These are phyloP conservation scores for Cydonia oblonga DNA, from an alignment of 331 rosid species.

Conservation along the genomic window DNA sequence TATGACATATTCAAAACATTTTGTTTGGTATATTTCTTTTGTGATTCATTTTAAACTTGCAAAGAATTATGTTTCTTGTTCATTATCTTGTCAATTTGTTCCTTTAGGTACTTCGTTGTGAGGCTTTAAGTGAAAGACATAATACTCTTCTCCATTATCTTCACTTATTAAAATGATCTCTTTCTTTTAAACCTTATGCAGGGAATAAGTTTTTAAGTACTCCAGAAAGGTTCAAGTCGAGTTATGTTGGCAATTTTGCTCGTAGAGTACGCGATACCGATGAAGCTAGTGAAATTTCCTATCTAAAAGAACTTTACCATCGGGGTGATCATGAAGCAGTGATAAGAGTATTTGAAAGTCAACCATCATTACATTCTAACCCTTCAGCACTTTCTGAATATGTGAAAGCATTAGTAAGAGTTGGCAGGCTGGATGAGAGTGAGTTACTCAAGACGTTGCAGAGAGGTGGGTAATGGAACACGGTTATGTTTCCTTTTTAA, in stretches of 20 bases:
- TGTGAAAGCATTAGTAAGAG: constrained; percentile 69
- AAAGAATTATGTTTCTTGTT: neutral
- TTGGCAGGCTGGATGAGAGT: constrained; percentile 73
- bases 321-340: constrained; percentile 70
- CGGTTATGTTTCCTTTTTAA: neutral
- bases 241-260: constrained; percentile 60
- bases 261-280: constrained; percentile 52
- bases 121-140: neutral
- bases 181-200: constrained; percentile 18
- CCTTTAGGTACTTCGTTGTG: neutral
- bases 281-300: constrained; percentile 61
- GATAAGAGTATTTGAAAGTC: constrained; percentile 70
- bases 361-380: constrained; percentile 58
- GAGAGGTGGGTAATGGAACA: constrained; percentile 47
- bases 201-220: constrained; percentile 31
- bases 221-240: constrained; percentile 53
- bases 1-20: constrained; percentile 10
- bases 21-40: too few relatives aligned
- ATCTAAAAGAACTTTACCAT: constrained; percentile 62
- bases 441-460: constrained; percentile 63
- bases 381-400: constrained; percentile 70
- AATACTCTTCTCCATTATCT: neutral
- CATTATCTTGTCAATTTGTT: neutral
- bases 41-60: neutral
- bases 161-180: neutral